These are phyloP conservation scores for Didymella arachidicola DNA, from an alignment of 2,329 filamentous ascomycete species.

Conservation along the genomic window DNA sequence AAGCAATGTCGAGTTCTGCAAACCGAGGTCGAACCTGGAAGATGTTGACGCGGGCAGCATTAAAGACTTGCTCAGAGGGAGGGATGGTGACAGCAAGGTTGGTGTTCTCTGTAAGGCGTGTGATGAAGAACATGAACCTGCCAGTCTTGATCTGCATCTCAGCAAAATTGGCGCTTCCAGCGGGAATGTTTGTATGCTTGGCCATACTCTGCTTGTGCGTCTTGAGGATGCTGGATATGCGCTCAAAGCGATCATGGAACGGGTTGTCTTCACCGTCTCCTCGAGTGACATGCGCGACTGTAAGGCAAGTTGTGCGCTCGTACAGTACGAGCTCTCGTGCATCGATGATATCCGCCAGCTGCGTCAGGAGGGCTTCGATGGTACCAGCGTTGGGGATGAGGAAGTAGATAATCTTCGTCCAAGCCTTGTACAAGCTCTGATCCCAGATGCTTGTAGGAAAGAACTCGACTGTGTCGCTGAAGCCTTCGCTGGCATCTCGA, in stretches of 20 bases:
- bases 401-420: slow-evolving; percentile 97
- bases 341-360: slow-evolving; percentile 84
- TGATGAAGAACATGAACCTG: slow-evolving; percentile 91
- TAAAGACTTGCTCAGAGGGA: slow-evolving; percentile 89
- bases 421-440: slow-evolving; percentile 96
- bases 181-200: slow-evolving; percentile 80
- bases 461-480: slow-evolving; percentile 74
- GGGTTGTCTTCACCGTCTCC: slow-evolving; percentile 80
- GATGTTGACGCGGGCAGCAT: slow-evolving; percentile 88
- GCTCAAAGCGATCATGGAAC: slow-evolving; percentile 90
- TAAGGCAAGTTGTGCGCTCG: slow-evolving; percentile 93
- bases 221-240: slow-evolving; percentile 96
- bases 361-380: slow-evolving; percentile 85
- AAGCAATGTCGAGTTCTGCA: slow-evolving; percentile 63
- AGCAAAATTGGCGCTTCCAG: slow-evolving; percentile 80
- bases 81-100: slow-evolving; percentile 93
- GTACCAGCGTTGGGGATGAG: slow-evolving; percentile 91
- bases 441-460: slow-evolving; percentile 99
- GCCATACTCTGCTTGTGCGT: slow-evolving; percentile 87
- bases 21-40: slow-evolving; percentile 86
- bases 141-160: slow-evolving; percentile 82
- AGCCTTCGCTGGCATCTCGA: slow-evolving; percentile 73
- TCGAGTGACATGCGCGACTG: slow-evolving; percentile 90
- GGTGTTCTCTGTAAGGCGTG: slow-evolving; percentile 96
- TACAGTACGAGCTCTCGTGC: slow-evolving; percentile 95